phyloP scores from a whole-genome alignment of 305 asterid species.

The Vinca major region DNA sequence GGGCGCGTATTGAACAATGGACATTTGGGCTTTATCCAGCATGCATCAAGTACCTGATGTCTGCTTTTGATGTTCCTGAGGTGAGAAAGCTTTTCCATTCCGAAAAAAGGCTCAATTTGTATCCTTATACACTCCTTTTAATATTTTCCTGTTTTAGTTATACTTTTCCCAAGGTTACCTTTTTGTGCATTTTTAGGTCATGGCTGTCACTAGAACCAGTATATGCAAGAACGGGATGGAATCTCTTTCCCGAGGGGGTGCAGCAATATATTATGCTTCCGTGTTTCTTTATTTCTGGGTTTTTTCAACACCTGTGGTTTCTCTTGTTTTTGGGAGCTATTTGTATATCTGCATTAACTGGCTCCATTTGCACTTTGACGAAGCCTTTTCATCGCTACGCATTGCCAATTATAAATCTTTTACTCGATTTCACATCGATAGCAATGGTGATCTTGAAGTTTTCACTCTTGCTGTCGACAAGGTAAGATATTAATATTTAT shows the following conservation, averaged over 20 bases:
- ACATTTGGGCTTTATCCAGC: slow-evolving; percentile 98
- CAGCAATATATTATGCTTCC: slow-evolving; percentile 79
- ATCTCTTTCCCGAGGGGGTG: slow-evolving; percentile 74
- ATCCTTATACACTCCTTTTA: neutral
- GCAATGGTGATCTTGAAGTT: slow-evolving; percentile 77
- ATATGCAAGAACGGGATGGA: slow-evolving; percentile 88
- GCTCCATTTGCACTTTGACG: slow-evolving; percentile 96
- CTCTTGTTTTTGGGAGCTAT: slow-evolving; percentile 91
- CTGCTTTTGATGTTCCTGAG: slow-evolving; percentile 96
- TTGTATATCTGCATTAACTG: slow-evolving; percentile 91
- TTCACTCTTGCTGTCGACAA: slow-evolving; percentile 95
- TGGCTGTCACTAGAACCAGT: slow-evolving; percentile 80
- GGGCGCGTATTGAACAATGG: slow-evolving; percentile 94
- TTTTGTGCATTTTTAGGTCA: slow-evolving; percentile 49
- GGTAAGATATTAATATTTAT: slow-evolving; percentile 29
- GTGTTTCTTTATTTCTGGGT: slow-evolving; percentile 98
- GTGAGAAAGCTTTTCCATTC: slow-evolving; percentile 26
- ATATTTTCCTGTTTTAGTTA: neutral
- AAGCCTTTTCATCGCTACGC: slow-evolving; percentile 95
- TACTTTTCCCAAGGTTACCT: slow-evolving; percentile 1
- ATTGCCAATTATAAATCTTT: slow-evolving; percentile 95
- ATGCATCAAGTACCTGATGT: slow-evolving; percentile 94
- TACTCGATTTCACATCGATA: slow-evolving; percentile 75
- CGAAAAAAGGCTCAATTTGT: neutral
- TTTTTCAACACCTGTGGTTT: slow-evolving; percentile 91